These are phyloP conservation scores for Linum trigynum DNA, from an alignment of 345 rosid genomes.

Conservation along the genomic window DNA sequence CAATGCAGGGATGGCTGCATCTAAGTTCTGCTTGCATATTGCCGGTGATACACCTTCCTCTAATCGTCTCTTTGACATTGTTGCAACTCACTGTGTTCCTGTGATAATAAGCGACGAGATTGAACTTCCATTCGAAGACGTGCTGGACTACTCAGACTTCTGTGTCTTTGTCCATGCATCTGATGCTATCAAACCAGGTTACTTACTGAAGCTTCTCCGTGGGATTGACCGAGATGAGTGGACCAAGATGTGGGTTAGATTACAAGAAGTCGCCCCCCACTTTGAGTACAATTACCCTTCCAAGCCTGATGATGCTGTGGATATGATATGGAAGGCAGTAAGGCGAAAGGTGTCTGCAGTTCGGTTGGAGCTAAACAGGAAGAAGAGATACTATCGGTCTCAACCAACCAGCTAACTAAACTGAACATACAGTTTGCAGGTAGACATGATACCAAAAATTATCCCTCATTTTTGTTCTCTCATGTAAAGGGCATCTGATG, in stretches of 20 bases:
- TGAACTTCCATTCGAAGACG: conserved; percentile 86
- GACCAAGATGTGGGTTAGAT: conserved; percentile 66
- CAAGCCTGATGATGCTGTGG: conserved; percentile 60
- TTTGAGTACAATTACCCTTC: conserved; percentile 73
- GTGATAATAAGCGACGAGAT: conserved; percentile 80
- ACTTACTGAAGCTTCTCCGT: conserved; percentile 52
- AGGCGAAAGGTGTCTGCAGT: conserved; percentile 42
- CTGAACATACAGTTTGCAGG: neutral
- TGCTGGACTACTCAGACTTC: conserved; percentile 70
- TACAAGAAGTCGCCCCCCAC: conserved; percentile 45
- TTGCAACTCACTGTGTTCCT: conserved; percentile 79
- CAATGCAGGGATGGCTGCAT: conserved; percentile 80
- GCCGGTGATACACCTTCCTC: conserved; percentile 98
- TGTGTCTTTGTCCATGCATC: conserved; percentile 58
- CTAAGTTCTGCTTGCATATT: conserved; percentile 79
- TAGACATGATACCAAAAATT: neutral
- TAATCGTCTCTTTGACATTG: conserved; percentile 82
- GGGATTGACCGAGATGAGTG: conserved; percentile 45
- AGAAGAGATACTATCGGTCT: conserved; percentile 41
- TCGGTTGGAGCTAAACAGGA: conserved; percentile 38
- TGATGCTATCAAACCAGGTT: conserved; percentile 60
- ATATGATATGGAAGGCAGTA: conserved; percentile 83
- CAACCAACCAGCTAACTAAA: conserved; percentile 5
- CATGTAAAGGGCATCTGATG: conserved; percentile 7
- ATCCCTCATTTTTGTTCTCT: neutral